Conservation (phyloP, 2,329 filamentous ascomycete species). For the Periconia sp. region DNA sequence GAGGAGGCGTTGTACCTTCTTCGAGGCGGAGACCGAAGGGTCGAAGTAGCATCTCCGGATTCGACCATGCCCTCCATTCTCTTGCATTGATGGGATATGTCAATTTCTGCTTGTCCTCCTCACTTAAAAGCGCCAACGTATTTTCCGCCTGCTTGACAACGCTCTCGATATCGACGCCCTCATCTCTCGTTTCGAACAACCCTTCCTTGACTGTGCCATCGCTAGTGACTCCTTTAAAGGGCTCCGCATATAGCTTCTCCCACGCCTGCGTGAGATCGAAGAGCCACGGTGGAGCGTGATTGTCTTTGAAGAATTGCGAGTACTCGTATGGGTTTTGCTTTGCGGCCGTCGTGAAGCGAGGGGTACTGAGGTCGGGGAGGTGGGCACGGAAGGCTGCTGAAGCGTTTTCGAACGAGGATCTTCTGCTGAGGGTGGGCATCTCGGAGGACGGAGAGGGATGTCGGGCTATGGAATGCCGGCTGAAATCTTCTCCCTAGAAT, state of each 20-base stretch:
- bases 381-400: constrained; percentile 56
- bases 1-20: constrained; percentile 44
- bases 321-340: constrained; percentile 66
- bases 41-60: constrained; percentile 72
- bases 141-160: constrained; percentile 58
- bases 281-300: constrained; percentile 66
- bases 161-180: constrained; percentile 60
- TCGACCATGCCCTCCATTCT: constrained; percentile 72
- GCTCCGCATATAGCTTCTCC: constrained; percentile 55
- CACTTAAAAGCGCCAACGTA: constrained; percentile 51
- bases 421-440: background rate
- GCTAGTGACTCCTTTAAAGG: constrained; percentile 69
- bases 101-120: constrained; percentile 53
- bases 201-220: constrained; percentile 62
- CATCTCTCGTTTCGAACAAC: constrained; percentile 64
- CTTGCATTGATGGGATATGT: constrained; percentile 67
- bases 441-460: background rate
- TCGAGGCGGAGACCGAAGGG: constrained; percentile 72
- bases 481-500: background rate
- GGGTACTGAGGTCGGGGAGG: constrained; percentile 62
- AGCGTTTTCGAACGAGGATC: constrained; percentile 12
- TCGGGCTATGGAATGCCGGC: no score
- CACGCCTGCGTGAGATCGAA: constrained; percentile 42
- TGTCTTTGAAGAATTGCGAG: constrained; percentile 60
- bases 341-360: constrained; percentile 65